Evolutionary conservation across 192 early-diverging fungal species (phyloP).

Genomic region (Coemansia sp.): DNA sequence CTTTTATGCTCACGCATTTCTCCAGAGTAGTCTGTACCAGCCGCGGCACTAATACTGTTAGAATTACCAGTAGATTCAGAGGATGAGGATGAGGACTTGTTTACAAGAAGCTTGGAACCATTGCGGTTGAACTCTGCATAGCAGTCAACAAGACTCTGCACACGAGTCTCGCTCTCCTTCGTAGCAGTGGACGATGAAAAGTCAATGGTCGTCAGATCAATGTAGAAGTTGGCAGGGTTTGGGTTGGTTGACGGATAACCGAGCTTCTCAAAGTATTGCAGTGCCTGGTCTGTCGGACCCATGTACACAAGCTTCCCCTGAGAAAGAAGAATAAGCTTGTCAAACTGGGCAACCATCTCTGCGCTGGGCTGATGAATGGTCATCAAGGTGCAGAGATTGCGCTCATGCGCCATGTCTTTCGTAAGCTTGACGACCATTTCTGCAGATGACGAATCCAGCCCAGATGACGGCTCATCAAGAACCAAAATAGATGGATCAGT

Average conservation of each 20-base stretch:
- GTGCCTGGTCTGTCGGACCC: slow-evolving; percentile 42
- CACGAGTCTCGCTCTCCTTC: slow-evolving; percentile 29
- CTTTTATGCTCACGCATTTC: background rate
- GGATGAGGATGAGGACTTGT: background rate
- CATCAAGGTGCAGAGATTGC: slow-evolving; percentile 68
- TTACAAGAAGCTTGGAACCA: background rate
- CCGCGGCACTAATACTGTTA: background rate
- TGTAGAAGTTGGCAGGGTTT: slow-evolving; percentile 66
- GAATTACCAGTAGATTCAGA: background rate
- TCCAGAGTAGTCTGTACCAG: background rate
- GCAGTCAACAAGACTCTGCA: slow-evolving; percentile 21
- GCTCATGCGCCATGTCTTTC: slow-evolving; percentile 54
- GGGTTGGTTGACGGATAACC: slow-evolving; percentile 59
- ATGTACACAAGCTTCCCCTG: slow-evolving; percentile 62
- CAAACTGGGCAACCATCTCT: slow-evolving; percentile 73
- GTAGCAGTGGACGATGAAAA: slow-evolving; percentile 31
- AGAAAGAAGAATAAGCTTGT: slow-evolving; percentile 69
- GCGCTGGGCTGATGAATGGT: slow-evolving; percentile 86
- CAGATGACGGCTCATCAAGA: no score
- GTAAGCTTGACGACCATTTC: slow-evolving; percentile 59
- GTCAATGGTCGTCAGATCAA: slow-evolving; percentile 59
- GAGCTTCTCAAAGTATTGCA: slow-evolving; percentile 42
- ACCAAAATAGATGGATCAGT: slow-evolving; percentile 50
- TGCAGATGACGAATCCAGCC: slow-evolving; percentile 62
- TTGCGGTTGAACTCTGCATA: slow-evolving; percentile 13